Evolutionary conservation across 192 early-diverging fungal genomes (phyloP), one percentile per base, ranked within the genome.

Genomic region (Coemansia sp.): DNA sequence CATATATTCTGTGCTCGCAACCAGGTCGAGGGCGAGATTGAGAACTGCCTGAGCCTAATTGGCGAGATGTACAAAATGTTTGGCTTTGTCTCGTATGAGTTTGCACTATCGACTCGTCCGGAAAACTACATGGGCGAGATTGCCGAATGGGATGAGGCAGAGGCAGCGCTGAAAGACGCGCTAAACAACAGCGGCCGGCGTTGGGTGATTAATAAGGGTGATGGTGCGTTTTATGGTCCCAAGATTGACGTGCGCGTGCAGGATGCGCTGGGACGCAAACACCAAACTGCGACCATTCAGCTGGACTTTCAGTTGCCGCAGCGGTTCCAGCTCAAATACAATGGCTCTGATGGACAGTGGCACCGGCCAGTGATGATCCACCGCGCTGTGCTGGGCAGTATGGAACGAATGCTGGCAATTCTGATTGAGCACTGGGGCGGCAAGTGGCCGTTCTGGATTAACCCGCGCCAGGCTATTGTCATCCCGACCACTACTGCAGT

Each of bases 171-270:
- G 2, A 82, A 73, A 11, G 80, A 85, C 7, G 94, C 91, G 2
- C 79, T 98, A 39, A 67, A 88, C 48, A 75, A 66, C 2, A 87
- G 82, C 0, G 87, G 86, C 3, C 52, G 75, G 39, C 54, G 67
- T 4, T 95, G 91, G 90, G 77, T 85, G 0, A 61, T 92, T 7
- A 94, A 93, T 43, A 75, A 84, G 29, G 93, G 91, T 6, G 95
- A 98, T 71, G 95, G 94, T 5, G 95, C 93, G 1, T 98, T 98
- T 67, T 98, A 98, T 72, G 95, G 95, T 2, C 95, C 95, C 59
- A 98, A 98, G 69, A 95, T 98, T 61, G 95, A 98, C 67, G 87
- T 95, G 21, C 85, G 87, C 57, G 88, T 98, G 1, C 77, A 77
- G 57, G 96, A 98, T 68, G 89, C 89, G 2, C 66, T 91, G 5